Evolutionary conservation across 176 grass and related monocot genomes (phyloP), one percentile per base, ranked within the genome.

Genomic region (Aegilops sharonensis): DNA sequence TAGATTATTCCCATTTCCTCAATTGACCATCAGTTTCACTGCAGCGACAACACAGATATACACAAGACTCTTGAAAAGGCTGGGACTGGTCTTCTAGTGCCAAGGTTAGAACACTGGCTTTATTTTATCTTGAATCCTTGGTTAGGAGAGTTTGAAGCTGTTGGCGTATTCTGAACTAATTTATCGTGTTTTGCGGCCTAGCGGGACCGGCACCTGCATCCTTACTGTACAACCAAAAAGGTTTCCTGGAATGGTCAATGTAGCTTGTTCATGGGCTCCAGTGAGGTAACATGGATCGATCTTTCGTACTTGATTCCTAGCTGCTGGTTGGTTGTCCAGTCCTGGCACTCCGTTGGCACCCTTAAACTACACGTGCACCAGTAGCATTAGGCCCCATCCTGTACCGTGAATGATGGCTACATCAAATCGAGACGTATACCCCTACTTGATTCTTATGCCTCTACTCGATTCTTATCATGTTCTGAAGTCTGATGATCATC

Each of bases 291-390:
- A 59, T 57, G 65, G 60, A 75, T 80, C 30, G 18, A 59, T 69
- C 69, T 80, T 89, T 80, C 82, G 30, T 14, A 48, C 35, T 80
- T 84, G 64, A 85, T 68, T 34, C 47, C 60, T 89, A 75, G 45
- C 59, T 56, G 68, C 12, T 29, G 68, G 82, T 85, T 89, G 77
- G 82, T 85, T 60, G 43, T 69, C 5, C 69, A 59, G 56, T 59
- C 42, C 66, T 73, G 40, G 81, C 66, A 66, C 78, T 65, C 57
- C 76, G 84, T 70, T 64, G 64, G 52, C 11, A 32, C 0, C 8
- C 39, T 75, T 75, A 65, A 85, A 24, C 79, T 32, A 75, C 45
- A 85, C 60, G 24, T 75, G 59, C 54, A 9, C 12, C 32, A 66
- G 74, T 63, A 9, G 81, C 68, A 17, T 56, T 85, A 14, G 75